Evolutionary conservation across 192 early-diverging fungal species (phyloP).

Genomic region (Lobosporangium transversale): DNA sequence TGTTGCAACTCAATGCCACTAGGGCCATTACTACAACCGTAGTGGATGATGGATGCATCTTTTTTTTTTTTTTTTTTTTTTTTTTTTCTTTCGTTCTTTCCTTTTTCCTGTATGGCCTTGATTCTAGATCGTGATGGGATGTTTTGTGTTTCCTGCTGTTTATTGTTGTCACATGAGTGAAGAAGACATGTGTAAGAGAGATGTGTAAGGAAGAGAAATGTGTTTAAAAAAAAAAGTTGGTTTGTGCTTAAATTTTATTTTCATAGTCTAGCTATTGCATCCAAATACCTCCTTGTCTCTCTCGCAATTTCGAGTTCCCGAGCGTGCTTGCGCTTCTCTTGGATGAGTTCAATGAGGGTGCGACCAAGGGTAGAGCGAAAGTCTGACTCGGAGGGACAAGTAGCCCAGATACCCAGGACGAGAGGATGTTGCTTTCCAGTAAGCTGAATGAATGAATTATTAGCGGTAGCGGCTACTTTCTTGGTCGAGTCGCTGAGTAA

Average conservation of each 20-base stretch:
- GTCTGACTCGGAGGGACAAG: neutral
- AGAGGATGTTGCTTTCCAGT: neutral
- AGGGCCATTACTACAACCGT: neutral
- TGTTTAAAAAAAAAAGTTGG: too few species aligned
- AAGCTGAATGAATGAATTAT: neutral
- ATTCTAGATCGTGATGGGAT: neutral
- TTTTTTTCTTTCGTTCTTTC: too few species aligned
- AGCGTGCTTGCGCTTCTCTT: constrained; percentile 1
- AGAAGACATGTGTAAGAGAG: too few species aligned
- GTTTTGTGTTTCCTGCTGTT: neutral
- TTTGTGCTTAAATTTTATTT: neutral
- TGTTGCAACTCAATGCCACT: neutral
- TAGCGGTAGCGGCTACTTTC: too few species aligned
- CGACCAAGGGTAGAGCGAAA: neutral
- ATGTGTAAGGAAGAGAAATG: too few species aligned
- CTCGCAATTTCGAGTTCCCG: neutral
- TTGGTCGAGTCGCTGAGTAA: neutral
- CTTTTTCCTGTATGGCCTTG: neutral
- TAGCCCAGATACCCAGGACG: neutral
- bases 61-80: too few species aligned
- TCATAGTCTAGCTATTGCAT: neutral
- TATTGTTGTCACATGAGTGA: neutral
- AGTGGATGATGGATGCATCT: neutral
- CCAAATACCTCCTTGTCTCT: too few species aligned
- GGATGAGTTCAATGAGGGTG: neutral